Percentiles rank a stretch among this genome's conserved stretches.
Evolutionary conservation across 805 yeast species (phyloP).

Genomic region (Schizosaccharomyces japonicus): DNA sequence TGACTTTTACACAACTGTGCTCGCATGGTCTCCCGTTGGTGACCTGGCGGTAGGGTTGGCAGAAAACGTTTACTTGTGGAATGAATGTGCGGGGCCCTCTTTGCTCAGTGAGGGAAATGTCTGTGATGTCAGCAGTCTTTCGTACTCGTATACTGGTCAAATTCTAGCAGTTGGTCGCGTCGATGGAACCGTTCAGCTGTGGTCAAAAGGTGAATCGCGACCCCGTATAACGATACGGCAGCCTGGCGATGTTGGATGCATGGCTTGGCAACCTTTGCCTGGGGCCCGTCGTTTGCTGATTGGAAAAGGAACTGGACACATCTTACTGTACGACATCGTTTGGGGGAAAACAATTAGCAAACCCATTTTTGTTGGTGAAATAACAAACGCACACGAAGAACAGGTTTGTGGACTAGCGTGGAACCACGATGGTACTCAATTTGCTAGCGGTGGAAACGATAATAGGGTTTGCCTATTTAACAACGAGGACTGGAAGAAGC

Average conservation of each 20-base stretch:
- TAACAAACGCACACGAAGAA: constrained; percentile 1
- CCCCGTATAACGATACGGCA: constrained; percentile 50
- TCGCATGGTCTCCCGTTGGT: constrained; percentile 72
- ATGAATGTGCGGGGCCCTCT: not conserved
- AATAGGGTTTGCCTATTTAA: constrained; percentile 88
- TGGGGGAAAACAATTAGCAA: not conserved
- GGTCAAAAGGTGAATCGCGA: constrained; percentile 65
- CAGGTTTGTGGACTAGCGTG: constrained; percentile 69
- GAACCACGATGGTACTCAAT: constrained; percentile 57
- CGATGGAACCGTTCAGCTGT: constrained; percentile 68
- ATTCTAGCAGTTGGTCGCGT: constrained; percentile 64
- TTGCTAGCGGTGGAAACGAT: constrained; percentile 88
- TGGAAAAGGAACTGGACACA: constrained; percentile 1
- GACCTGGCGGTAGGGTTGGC: constrained; percentile 73
- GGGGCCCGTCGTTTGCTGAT: not conserved
- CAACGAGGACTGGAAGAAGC: constrained; percentile 17
- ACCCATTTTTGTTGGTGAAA: not conserved
- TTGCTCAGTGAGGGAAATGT: not conserved
- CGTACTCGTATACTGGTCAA: constrained; percentile 76
- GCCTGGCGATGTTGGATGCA: constrained; percentile 56
- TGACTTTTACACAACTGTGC: constrained; percentile 68
- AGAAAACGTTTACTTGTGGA: constrained; percentile 69
- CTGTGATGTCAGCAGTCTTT: constrained; percentile 1
- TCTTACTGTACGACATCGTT: not conserved
- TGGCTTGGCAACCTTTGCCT: constrained; percentile 40